phyloP scores from a whole-genome alignment of 2,329 filamentous ascomycete genomes.

The Coniochaeta prunicola region DNA sequence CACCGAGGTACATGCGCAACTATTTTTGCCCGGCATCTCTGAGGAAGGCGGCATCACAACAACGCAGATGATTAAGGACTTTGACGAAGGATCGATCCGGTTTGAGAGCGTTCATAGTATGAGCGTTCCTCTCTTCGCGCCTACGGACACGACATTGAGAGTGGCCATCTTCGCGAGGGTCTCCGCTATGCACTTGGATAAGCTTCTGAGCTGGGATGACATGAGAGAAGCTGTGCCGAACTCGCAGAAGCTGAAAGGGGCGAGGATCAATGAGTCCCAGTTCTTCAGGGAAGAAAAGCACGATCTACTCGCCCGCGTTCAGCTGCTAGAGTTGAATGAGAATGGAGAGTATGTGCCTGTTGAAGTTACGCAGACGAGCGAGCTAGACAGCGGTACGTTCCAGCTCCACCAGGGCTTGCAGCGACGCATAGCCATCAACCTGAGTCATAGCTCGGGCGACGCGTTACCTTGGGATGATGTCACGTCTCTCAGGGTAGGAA shows the following conservation, averaged over 20 bases:
- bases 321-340: conserved; percentile 88
- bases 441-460: conserved; percentile 89
- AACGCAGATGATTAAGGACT: conserved; percentile 87
- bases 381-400: conserved; percentile 82
- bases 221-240: conserved; percentile 74
- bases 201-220: conserved; percentile 96
- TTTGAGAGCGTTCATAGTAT: conserved; percentile 99
- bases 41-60: conserved; percentile 90
- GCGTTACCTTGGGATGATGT: conserved; percentile 84
- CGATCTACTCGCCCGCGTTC: conserved; percentile 80
- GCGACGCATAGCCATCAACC: conserved; percentile 74
- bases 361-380: conserved; percentile 80
- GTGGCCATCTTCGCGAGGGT: conserved; percentile 90
- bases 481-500: conserved; percentile 67
- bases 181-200: conserved; percentile 90
- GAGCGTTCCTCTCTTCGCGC: conserved; percentile 77
- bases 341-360: conserved; percentile 86
- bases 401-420: conserved; percentile 94
- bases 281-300: conserved; percentile 92
- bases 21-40: conserved; percentile 89
- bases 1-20: conserved; percentile 88
- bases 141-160: conserved; percentile 67
- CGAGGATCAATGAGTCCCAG: conserved; percentile 81
- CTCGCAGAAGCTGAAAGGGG: conserved; percentile 47
- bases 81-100: conserved; percentile 84